Percentiles rank a stretch among this genome's conserved stretches.
Evolutionary conservation across 352 stramenopile genomes (phyloP).

Genomic region (Globisporangium iwayamae): DNA sequence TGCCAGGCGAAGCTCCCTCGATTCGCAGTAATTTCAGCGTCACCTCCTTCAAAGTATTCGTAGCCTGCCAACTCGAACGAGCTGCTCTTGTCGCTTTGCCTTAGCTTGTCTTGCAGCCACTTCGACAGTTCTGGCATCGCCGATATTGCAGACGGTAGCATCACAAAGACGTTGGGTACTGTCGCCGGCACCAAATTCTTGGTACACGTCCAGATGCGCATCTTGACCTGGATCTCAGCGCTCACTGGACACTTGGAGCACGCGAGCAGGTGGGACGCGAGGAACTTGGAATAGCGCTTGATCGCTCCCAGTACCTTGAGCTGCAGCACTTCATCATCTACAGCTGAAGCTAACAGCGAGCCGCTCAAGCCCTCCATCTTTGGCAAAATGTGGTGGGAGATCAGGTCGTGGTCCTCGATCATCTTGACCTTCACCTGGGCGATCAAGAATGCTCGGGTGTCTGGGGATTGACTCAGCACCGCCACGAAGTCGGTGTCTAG

Average conservation of each 20-base stretch:
- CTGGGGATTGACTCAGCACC: constrained; percentile 21
- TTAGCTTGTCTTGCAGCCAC: constrained; percentile 24
- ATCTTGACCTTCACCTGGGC: constrained; percentile 55
- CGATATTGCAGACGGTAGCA: constrained; percentile 22
- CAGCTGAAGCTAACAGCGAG: not conserved
- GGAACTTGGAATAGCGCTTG: constrained; percentile 30
- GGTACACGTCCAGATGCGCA: constrained; percentile 28
- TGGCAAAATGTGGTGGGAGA: constrained; percentile 56
- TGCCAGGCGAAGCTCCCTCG: constrained; percentile 17
- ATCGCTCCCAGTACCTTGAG: not conserved
- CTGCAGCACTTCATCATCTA: not conserved
- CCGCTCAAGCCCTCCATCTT: constrained; percentile 23
- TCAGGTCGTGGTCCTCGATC: constrained; percentile 70
- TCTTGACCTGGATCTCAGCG: constrained; percentile 24
- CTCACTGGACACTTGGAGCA: constrained; percentile 31
- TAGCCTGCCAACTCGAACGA: constrained; percentile 11
- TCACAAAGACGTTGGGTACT: constrained; percentile 21
- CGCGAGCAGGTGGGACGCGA: constrained; percentile 29
- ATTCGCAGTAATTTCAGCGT: not conserved
- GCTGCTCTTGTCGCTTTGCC: not conserved
- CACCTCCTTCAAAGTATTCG: constrained; percentile 1
- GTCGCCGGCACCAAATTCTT: constrained; percentile 15
- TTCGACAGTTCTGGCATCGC: constrained; percentile 23
- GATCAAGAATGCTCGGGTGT: constrained; percentile 46
- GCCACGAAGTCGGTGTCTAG: constrained; percentile 40